Conservation (phyloP, 2,329 filamentous ascomycete species). For the Purpureocillium lavendulum region DNA sequence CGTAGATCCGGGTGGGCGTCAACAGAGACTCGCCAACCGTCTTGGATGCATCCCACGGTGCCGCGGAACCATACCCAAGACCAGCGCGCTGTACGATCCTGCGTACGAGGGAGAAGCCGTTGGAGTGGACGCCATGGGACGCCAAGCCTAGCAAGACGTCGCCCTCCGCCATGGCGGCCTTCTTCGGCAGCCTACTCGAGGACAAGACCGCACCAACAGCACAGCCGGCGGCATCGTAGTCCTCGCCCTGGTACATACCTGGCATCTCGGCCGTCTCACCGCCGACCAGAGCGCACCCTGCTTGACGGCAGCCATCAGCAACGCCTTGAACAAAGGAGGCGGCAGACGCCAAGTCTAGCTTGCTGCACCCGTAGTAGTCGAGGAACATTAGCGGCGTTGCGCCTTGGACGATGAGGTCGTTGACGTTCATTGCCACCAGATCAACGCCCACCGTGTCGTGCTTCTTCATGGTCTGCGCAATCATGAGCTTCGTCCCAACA, state of each 20-base stretch:
- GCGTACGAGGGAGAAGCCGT: constrained; percentile 94
- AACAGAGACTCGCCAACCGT: constrained; percentile 71
- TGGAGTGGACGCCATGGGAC: constrained; percentile 86
- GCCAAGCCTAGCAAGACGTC: constrained; percentile 81
- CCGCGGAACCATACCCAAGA: constrained; percentile 60
- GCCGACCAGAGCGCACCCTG: constrained; percentile 86
- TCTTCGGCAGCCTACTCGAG: constrained; percentile 65
- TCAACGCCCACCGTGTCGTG: constrained; percentile 95
- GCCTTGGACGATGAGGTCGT: constrained; percentile 92
- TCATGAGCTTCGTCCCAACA: constrained; percentile 93
- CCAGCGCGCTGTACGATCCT: constrained; percentile 71
- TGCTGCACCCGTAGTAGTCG: constrained; percentile 94
- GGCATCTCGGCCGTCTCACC: constrained; percentile 99
- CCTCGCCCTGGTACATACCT: constrained; percentile 78
- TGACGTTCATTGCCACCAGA: constrained; percentile 98
- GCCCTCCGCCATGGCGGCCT: constrained; percentile 66
- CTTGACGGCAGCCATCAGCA: constrained; percentile 74
- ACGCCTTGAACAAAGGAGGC: constrained; percentile 88
- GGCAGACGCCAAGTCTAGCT: constrained; percentile 69
- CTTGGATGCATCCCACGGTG: constrained; percentile 63
- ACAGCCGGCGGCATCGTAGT: constrained; percentile 89
- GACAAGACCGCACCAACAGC: constrained; percentile 76
- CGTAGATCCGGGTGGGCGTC: constrained; percentile 89
- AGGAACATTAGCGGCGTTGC: constrained; percentile 94
- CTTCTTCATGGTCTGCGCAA: constrained; percentile 81